phyloP scores from a whole-genome alignment of 441 rosid species.

The Geranium incanum region DNA sequence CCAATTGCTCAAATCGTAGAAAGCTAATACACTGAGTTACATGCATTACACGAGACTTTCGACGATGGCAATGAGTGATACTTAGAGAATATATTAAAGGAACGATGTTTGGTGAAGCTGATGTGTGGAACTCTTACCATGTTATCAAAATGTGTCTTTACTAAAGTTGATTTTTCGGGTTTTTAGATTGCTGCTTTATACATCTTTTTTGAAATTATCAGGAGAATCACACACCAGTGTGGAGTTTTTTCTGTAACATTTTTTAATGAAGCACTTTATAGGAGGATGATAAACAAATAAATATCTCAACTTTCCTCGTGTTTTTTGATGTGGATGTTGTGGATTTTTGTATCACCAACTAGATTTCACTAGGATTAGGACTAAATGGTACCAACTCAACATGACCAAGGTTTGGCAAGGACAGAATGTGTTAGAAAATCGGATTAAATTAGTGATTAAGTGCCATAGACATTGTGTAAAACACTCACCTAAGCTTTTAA shows the following conservation, averaged over 20 bases:
- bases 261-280: neutral
- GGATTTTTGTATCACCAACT: neutral
- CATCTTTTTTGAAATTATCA: conserved; percentile 11
- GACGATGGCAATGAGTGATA: conserved; percentile 30
- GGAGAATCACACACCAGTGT: conserved; percentile 10
- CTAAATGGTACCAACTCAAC: neutral
- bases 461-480: neutral
- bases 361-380: neutral
- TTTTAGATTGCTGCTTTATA: neutral
- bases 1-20: neutral
- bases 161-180: conserved; percentile 8
- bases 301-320: neutral
- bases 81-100: conserved; percentile 31
- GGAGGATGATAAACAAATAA: neutral
- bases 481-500: neutral
- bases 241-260: neutral
- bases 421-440: neutral
- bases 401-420: neutral
- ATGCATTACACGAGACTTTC: conserved; percentile 25
- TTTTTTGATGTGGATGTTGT: neutral
- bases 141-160: conserved; percentile 18
- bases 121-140: conserved; percentile 19
- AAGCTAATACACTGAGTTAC: conserved; percentile 20
- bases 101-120: neutral
- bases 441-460: neutral